These are phyloP conservation scores for Aschersonia sp. DNA, from an alignment of 2,329 filamentous ascomycete genomes.

Conservation along the genomic window DNA sequence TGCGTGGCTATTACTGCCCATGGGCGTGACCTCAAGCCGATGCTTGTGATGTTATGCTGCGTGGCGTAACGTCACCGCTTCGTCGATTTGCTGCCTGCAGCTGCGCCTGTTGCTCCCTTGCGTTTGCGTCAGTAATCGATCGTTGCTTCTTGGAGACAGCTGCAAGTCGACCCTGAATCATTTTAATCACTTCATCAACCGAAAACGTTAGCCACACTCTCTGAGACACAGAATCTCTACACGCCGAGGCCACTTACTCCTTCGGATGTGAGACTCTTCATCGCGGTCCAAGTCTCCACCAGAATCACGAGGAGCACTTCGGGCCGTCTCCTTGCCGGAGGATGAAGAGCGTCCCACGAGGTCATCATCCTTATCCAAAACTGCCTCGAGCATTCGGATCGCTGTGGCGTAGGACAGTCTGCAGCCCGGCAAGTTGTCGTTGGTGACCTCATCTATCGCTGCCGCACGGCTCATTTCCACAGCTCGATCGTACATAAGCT, in stretches of 20 bases:
- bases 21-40: slow-evolving; percentile 15
- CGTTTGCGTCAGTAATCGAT: slow-evolving; percentile 43
- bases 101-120: slow-evolving; percentile 29
- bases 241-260: slow-evolving; percentile 37
- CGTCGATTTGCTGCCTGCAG: slow-evolving; percentile 29
- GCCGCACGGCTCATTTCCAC: slow-evolving; percentile 92
- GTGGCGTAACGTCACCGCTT: slow-evolving; percentile 41
- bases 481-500: slow-evolving; percentile 94
- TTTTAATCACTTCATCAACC: slow-evolving; percentile 37
- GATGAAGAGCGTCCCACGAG: slow-evolving; percentile 17
- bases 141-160: slow-evolving; percentile 46
- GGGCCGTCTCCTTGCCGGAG: slow-evolving; percentile 25
- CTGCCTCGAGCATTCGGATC: slow-evolving; percentile 87
- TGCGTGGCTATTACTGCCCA: background rate
- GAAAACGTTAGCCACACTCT: background rate
- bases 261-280: slow-evolving; percentile 59
- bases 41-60: slow-evolving; percentile 35
- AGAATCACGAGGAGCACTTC: slow-evolving; percentile 17
- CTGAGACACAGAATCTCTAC: no score
- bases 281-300: slow-evolving; percentile 45
- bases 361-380: slow-evolving; percentile 64
- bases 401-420: slow-evolving; percentile 90
- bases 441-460: slow-evolving; percentile 89
- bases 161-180: slow-evolving; percentile 42
- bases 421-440: slow-evolving; percentile 74